phyloP scores from a whole-genome alignment of 202 grass and related monocot genomes.

The Zoysia matrella region DNA sequence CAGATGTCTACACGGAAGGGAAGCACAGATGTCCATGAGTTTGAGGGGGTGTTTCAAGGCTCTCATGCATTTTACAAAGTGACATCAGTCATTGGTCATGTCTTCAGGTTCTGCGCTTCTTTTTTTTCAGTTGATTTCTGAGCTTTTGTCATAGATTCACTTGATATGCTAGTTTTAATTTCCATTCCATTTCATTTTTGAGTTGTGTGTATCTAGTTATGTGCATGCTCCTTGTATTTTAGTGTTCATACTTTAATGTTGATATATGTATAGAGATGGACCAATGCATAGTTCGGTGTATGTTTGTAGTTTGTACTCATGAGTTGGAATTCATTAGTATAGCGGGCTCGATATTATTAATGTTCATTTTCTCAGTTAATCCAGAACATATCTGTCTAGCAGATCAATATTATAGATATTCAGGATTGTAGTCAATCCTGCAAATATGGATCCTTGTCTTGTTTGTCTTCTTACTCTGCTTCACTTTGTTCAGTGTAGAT shows the following conservation, averaged over 20 bases:
- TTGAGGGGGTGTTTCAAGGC: slow-evolving; percentile 79
- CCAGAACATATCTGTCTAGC: neutral
- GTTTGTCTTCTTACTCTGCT: slow-evolving; percentile 32
- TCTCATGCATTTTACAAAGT: slow-evolving; percentile 71
- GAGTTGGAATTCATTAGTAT: slow-evolving; percentile 1
- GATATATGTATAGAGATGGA: neutral
- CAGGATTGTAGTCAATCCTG: slow-evolving; percentile 13
- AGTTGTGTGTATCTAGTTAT: neutral
- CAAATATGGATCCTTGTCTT: slow-evolving; percentile 11
- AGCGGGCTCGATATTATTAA: slow-evolving; percentile 15
- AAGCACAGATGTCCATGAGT: slow-evolving; percentile 92
- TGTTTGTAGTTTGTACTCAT: neutral
- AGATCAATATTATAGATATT: slow-evolving; percentile 4
- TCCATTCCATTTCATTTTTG: neutral
- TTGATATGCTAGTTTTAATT: neutral
- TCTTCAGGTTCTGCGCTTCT: slow-evolving; percentile 63
- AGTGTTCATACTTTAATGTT: neutral
- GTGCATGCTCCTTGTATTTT: slow-evolving; percentile 15
- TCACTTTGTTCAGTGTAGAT: slow-evolving; percentile 67
- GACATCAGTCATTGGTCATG: slow-evolving; percentile 93
- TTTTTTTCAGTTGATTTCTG: neutral
- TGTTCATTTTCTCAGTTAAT: slow-evolving; percentile 13
- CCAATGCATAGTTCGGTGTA: slow-evolving; percentile 5
- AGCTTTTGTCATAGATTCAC: slow-evolving; percentile 11
- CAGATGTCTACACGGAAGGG: slow-evolving; percentile 83